A percentile compares a stretch with the other conserved stretches of the same genome.
Evolutionary conservation across 2,329 filamentous ascomycete genomes (phyloP).

Genomic region (Celoporthe dispersa): DNA sequence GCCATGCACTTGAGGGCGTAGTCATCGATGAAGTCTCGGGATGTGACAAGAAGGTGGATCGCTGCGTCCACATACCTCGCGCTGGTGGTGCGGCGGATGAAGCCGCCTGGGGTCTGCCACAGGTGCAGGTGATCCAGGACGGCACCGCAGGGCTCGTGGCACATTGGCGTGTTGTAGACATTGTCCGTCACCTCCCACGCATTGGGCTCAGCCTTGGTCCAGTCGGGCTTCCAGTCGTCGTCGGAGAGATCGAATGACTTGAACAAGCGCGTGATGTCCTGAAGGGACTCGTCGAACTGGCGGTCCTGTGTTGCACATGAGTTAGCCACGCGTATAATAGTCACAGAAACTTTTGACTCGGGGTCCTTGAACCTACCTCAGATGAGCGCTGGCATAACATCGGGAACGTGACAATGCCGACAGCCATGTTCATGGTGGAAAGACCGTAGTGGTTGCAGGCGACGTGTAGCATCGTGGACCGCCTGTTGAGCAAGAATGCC

Average conservation of each 20-base stretch:
- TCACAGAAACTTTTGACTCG: neutral
- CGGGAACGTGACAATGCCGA: conserved; percentile 2
- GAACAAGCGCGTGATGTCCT: neutral
- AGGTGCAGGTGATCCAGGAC: neutral
- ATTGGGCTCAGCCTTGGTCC: neutral
- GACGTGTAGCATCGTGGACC: neutral
- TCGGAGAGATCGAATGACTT: neutral
- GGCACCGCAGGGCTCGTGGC: neutral
- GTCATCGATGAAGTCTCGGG: conserved; percentile 4
- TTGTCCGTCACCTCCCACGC: neutral
- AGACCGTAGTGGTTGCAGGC: neutral
- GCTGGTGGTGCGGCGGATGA: neutral
- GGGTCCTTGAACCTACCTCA: neutral
- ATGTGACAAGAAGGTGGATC: neutral
- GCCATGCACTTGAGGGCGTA: conserved; percentile 8
- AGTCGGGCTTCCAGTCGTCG: neutral
- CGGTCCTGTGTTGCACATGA: neutral
- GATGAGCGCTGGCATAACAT: neutral
- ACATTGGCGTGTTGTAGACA: neutral
- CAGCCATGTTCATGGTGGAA: neutral
- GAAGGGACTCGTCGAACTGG: neutral
- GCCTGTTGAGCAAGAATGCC: neutral
- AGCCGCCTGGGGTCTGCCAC: neutral
- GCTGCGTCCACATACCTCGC: neutral
- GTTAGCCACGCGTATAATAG: neutral